Evolutionary conservation across 768 basidiomycete genomes (phyloP).

Genomic region (Holtermanniella nyarrowii): DNA sequence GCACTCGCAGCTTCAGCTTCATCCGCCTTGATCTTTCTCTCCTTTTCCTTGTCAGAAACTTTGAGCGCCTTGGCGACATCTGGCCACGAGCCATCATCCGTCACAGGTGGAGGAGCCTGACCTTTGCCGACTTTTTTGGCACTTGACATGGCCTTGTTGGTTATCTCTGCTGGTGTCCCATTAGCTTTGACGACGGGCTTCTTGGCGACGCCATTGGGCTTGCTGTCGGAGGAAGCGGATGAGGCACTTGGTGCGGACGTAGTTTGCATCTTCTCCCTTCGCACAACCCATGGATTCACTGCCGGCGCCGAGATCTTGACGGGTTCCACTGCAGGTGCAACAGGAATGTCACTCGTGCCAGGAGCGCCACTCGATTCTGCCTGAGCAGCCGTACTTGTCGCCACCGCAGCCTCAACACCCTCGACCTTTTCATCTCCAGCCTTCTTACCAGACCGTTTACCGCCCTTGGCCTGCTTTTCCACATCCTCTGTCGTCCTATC

Average conservation of each 20-base stretch:
- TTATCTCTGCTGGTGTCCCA: background rate
- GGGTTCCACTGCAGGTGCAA: too few relatives aligned
- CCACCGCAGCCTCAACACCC: conserved; percentile 7
- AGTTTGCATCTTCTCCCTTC: background rate
- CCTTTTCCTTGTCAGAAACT: conserved; percentile 21
- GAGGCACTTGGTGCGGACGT: background rate
- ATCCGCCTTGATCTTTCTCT: conserved; percentile 18
- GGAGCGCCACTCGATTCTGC: conserved; percentile 4
- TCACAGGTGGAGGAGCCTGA: conserved; percentile 6
- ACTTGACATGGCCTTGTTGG: background rate
- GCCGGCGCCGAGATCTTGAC: background rate
- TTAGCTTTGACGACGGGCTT: background rate
- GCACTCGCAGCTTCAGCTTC: conserved; percentile 7
- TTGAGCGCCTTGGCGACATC: conserved; percentile 28
- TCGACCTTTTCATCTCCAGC: conserved; percentile 3
- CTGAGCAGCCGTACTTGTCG: conserved; percentile 6
- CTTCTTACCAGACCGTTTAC: background rate
- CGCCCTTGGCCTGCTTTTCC: background rate
- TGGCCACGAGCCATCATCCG: conserved; percentile 26
- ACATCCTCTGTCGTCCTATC: background rate
- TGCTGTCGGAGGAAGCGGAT: background rate
- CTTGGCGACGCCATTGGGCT: background rate
- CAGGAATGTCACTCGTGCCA: background rate
- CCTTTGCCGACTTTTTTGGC: background rate
- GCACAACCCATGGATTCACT: background rate